Conservation (phyloP, 2,329 filamentous ascomycete species). For the Fusarium verticillioides region DNA sequence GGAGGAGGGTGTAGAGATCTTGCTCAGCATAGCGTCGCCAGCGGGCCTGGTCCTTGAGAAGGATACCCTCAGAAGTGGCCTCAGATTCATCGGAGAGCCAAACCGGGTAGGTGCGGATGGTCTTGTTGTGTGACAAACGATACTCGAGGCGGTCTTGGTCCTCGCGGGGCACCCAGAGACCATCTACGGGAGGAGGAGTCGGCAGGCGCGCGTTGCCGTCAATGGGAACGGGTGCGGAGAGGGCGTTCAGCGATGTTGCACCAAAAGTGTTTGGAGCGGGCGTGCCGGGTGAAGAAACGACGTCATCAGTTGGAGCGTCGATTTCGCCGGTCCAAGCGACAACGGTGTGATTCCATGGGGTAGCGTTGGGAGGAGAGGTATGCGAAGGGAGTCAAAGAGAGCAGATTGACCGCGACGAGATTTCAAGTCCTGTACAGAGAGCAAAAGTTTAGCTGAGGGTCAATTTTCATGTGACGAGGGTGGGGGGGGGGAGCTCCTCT, state of each 20-base stretch:
- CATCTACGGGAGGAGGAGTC: constrained; percentile 71
- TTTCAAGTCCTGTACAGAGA: constrained; percentile 70
- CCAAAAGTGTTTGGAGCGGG: constrained; percentile 60
- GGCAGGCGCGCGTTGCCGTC: constrained; percentile 67
- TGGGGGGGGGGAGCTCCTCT: constrained; percentile 22
- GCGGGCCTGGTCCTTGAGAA: constrained; percentile 82
- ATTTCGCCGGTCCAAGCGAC: constrained; percentile 97
- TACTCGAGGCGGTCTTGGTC: constrained; percentile 80
- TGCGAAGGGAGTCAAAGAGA: constrained; percentile 86
- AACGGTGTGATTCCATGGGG: constrained; percentile 90
- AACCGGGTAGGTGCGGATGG: constrained; percentile 84
- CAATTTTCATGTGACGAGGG: constrained; percentile 31
- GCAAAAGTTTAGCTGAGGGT: constrained; percentile 21
- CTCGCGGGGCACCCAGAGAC: constrained; percentile 74
- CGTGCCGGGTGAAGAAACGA: constrained; percentile 58
- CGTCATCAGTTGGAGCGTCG: constrained; percentile 59
- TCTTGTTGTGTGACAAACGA: constrained; percentile 76
- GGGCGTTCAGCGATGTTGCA: constrained; percentile 72
- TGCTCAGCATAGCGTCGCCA: constrained; percentile 94
- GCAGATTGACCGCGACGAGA: constrained; percentile 88
- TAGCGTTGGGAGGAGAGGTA: constrained; percentile 86
- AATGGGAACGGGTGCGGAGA: constrained; percentile 82
- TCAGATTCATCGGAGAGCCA: constrained; percentile 87
- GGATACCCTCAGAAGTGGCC: constrained; percentile 72
- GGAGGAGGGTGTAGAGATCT: constrained; percentile 91